A percentile compares a stretch with the other conserved stretches of the same genome.
phyloP scores from a whole-genome alignment of 2,329 filamentous ascomycete species.

The Aureobasidium mangrovei region DNA sequence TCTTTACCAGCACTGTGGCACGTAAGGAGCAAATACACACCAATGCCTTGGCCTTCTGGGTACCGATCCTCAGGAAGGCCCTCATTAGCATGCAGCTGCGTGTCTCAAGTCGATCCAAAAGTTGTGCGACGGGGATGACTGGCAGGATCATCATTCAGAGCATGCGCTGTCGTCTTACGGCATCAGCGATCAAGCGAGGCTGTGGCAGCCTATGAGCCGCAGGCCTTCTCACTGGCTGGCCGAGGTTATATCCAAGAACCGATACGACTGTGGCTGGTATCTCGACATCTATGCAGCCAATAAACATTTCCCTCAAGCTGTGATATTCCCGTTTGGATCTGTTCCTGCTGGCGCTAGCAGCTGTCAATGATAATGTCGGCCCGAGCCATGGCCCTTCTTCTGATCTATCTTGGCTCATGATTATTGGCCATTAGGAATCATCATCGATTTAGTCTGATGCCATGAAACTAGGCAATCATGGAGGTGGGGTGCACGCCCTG shows the following conservation, averaged over 20 bases:
- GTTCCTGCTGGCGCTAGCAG: slow-evolving; percentile 10
- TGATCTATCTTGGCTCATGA: background rate
- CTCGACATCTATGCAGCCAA: background rate
- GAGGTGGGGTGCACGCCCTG: background rate
- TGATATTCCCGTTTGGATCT: slow-evolving; percentile 4
- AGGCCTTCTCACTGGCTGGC: background rate
- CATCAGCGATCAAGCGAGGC: slow-evolving; percentile 10
- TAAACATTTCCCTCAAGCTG: background rate
- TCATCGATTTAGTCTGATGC: background rate
- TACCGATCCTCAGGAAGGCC: background rate
- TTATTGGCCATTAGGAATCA: background rate
- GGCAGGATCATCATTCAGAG: background rate
- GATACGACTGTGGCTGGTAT: slow-evolving; percentile 10
- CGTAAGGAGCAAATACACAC: slow-evolving; percentile 5
- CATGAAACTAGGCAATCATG: background rate
- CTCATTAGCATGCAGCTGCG: background rate
- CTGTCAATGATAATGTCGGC: slow-evolving; percentile 2
- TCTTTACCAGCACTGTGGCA: slow-evolving; percentile 4
- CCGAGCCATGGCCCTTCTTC: background rate
- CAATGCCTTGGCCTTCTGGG: background rate
- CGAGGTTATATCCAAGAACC: background rate
- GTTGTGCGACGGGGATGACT: slow-evolving; percentile 3
- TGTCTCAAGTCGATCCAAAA: background rate
- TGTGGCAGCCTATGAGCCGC: slow-evolving; percentile 1
- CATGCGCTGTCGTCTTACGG: slow-evolving; percentile 12